Evolutionary conservation across 768 basidiomycete genomes (phyloP).

Genomic region (Floccularia luteovirens): DNA sequence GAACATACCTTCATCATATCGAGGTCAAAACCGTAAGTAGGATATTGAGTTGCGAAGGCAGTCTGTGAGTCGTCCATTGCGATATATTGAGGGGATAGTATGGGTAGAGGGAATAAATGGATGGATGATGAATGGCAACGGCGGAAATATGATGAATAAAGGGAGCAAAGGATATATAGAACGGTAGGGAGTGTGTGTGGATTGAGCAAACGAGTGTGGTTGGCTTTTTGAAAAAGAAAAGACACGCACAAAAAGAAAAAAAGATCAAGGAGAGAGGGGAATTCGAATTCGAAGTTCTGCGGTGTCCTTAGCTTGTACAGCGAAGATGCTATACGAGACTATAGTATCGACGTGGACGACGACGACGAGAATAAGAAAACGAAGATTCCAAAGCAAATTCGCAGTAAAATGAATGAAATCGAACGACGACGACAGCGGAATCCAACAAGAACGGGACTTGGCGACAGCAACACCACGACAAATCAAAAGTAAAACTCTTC

Average conservation of each 20-base stretch:
- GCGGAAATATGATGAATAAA: constrained; percentile 35
- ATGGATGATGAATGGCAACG: constrained; percentile 44
- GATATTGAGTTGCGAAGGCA: constrained; percentile 62
- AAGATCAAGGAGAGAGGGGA: constrained; percentile 23
- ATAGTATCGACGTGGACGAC: background rate
- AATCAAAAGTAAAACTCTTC: background rate
- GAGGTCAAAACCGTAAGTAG: constrained; percentile 70
- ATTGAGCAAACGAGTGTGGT: constrained; percentile 39
- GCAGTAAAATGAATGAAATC: background rate
- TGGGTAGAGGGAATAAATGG: constrained; percentile 27
- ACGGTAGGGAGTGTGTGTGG: constrained; percentile 40
- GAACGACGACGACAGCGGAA: background rate
- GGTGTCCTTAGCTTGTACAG: background rate
- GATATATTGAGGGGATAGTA: constrained; percentile 18
- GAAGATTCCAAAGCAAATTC: background rate
- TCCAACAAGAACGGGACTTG: no score
- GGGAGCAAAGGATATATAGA: constrained; percentile 37
- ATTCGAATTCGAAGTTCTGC: constrained; percentile 17
- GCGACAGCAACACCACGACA: background rate
- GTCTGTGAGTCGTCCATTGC: constrained; percentile 72
- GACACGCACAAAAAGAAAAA: constrained; percentile 27
- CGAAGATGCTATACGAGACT: background rate
- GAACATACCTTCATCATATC: constrained; percentile 84
- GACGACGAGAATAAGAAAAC: background rate
- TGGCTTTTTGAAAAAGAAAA: constrained; percentile 28